These are phyloP conservation scores for Quercus aquifolioides DNA, from an alignment of 306 rosid species.

Conservation along the genomic window DNA sequence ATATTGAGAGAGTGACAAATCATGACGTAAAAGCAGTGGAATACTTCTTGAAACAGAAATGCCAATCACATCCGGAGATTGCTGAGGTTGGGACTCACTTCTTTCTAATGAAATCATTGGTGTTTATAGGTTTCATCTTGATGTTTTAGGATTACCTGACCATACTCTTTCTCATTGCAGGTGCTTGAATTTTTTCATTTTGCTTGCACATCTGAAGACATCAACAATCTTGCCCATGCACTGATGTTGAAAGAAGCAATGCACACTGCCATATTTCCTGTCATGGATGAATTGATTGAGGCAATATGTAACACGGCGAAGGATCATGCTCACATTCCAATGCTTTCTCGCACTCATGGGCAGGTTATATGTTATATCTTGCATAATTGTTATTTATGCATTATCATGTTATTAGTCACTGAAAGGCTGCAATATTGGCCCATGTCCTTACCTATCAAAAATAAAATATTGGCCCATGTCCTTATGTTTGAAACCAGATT, in stretches of 20 bases:
- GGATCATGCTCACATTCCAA: conserved; percentile 63
- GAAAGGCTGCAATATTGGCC: background rate
- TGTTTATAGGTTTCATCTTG: conserved; percentile 4
- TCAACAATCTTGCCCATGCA: conserved; percentile 87
- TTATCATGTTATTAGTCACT: background rate
- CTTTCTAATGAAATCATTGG: conserved; percentile 1
- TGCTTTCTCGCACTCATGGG: conserved; percentile 95
- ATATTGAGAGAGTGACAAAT: conserved; percentile 70
- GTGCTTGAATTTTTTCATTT: conserved; percentile 92
- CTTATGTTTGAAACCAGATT: background rate
- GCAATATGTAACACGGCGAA: conserved; percentile 60
- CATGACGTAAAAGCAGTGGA: conserved; percentile 95
- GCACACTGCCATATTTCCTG: conserved; percentile 57
- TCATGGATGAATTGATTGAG: conserved; percentile 56
- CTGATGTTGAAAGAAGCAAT: conserved; percentile 81
- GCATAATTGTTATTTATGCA: conserved; percentile 11
- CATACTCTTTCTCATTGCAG: conserved; percentile 26
- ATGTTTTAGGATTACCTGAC: background rate
- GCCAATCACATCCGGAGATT: conserved; percentile 59
- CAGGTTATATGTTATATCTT: conserved; percentile 49
- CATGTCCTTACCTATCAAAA: background rate
- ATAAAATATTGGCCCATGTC: background rate
- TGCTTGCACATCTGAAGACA: conserved; percentile 89
- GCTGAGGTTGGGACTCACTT: conserved; percentile 48
- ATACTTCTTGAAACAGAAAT: conserved; percentile 79